phyloP scores from a whole-genome alignment of 345 rosid genomes.

The Gossypioides kirkii region DNA sequence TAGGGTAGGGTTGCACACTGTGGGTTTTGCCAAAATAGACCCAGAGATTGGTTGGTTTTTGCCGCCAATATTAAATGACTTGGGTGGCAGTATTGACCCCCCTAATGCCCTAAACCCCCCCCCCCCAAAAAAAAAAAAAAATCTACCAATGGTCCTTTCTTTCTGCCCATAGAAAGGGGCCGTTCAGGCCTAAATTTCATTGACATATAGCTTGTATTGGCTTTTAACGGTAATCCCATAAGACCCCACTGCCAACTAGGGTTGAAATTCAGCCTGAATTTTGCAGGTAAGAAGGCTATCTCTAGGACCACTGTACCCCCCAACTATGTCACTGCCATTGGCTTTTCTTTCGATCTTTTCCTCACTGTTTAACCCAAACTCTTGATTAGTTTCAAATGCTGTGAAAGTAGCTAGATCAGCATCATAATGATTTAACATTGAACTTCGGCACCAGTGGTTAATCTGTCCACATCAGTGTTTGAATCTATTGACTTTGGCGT shows the following conservation, averaged over 20 bases:
- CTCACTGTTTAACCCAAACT: background rate
- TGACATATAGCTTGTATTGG: constrained; percentile 1
- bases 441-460: background rate
- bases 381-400: background rate
- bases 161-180: constrained; percentile 10
- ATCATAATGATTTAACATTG: background rate
- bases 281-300: constrained; percentile 4
- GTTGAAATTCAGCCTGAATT: background rate
- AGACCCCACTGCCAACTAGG: background rate
- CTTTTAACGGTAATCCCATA: background rate
- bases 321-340: constrained; percentile 10
- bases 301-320: constrained; percentile 27
- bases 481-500: constrained; percentile 9
- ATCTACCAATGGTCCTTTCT: background rate
- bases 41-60: constrained; percentile 4
- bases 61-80: constrained; percentile 18
- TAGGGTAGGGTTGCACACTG: background rate
- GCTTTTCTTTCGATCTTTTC: constrained; percentile 30
- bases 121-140: background rate
- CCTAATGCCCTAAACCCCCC: background rate
- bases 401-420: background rate
- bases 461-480: constrained; percentile 2
- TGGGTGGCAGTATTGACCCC: background rate
- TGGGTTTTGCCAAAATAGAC: background rate
- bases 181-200: constrained; percentile 15